These are phyloP conservation scores for Kodamaea suecica DNA, from an alignment of 1,139 yeast genomes.

Conservation along the genomic window DNA sequence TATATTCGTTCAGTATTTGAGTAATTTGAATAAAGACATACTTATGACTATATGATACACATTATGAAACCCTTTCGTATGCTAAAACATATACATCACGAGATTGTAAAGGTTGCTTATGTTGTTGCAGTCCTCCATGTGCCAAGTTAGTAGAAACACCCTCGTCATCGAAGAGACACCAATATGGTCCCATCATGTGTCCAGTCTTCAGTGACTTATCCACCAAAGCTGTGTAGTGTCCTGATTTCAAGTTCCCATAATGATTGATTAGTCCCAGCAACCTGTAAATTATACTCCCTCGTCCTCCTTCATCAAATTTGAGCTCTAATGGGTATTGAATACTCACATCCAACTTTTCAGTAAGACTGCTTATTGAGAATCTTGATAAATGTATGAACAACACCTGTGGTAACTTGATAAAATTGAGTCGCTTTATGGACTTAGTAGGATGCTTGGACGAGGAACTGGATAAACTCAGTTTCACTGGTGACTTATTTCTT, in stretches of 20 bases:
- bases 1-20: no score
- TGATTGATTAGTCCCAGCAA: constrained; percentile 66
- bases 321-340: constrained; percentile 53
- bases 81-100: constrained; percentile 73
- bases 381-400: constrained; percentile 64
- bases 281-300: constrained; percentile 43
- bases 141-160: constrained; percentile 45
- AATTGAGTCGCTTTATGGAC: constrained; percentile 55
- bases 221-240: constrained; percentile 70
- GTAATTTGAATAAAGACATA: no score
- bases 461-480: constrained; percentile 7
- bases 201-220: constrained; percentile 37
- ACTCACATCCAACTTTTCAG: constrained; percentile 53
- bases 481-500: constrained; percentile 34
- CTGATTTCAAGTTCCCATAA: constrained; percentile 66
- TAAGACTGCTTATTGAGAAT: constrained; percentile 51
- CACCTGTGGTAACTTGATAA: constrained; percentile 62
- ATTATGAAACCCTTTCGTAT: constrained; percentile 42
- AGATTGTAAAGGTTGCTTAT: constrained; percentile 37
- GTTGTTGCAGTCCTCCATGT: constrained; percentile 41
- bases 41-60: background rate
- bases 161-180: constrained; percentile 79
- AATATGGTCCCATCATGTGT: constrained; percentile 16
- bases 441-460: constrained; percentile 11
- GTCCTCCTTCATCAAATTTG: constrained; percentile 41